Evolutionary conservation across 441 rosid species (phyloP).

Genomic region (Brassica balearica): DNA sequence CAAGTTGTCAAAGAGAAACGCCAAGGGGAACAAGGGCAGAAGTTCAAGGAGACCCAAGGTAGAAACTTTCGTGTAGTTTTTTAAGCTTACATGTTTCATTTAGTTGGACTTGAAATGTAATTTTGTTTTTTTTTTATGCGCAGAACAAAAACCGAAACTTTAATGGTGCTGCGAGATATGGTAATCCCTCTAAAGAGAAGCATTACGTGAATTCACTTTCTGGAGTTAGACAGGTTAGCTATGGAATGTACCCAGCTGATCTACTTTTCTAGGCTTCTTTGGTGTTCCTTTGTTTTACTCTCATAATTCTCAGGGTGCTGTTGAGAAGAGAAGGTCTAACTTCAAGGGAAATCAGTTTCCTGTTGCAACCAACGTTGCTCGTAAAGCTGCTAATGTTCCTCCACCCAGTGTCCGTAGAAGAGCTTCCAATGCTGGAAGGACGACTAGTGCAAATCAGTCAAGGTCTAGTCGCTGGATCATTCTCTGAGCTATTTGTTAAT

Average conservation of each 20-base stretch:
- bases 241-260: not conserved
- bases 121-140: conserved; percentile 24
- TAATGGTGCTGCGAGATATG: conserved; percentile 57
- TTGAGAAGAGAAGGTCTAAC: conserved; percentile 78
- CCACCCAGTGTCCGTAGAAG: conserved; percentile 49
- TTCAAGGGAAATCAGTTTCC: conserved; percentile 74
- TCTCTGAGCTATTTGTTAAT: conserved; percentile 18
- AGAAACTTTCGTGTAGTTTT: no score
- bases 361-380: conserved; percentile 61
- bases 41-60: conserved; percentile 51
- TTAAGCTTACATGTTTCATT: not conserved
- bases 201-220: conserved; percentile 70
- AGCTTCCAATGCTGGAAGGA: conserved; percentile 57
- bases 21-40: conserved; percentile 49
- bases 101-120: not conserved
- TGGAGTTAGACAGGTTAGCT: conserved; percentile 76
- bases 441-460: conserved; percentile 58
- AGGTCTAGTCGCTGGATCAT: conserved; percentile 56
- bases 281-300: not conserved
- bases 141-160: conserved; percentile 68
- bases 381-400: conserved; percentile 61
- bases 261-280: not conserved
- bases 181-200: conserved; percentile 52
- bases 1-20: conserved; percentile 73
- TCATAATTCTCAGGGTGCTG: conserved; percentile 61